Conservation (phyloP, 305 asterid species). For the Plantago rigida region DNA sequence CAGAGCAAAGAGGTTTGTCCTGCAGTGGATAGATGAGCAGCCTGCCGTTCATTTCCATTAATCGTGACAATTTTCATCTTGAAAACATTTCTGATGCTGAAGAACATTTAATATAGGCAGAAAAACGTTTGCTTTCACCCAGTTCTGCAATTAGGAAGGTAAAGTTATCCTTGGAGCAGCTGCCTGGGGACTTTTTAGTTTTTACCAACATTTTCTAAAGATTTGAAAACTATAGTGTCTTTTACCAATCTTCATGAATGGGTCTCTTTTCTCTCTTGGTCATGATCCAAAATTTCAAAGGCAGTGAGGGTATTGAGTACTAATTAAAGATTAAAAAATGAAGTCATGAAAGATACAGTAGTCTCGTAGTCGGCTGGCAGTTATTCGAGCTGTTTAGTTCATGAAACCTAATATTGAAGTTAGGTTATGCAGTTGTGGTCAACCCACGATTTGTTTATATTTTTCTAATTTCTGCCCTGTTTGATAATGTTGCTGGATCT, state of each 20-base stretch:
- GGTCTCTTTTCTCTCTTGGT: not conserved
- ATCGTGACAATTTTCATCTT: not conserved
- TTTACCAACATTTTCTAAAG: not conserved
- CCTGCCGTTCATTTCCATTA: not conserved
- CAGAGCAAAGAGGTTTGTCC: not conserved
- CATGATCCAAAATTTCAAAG: not conserved
- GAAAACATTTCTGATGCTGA: not conserved
- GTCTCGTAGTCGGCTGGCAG: not conserved
- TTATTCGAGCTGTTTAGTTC: slow-evolving; percentile 3
- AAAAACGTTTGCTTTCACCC: not conserved
- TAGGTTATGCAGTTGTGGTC: not conserved
- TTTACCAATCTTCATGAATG: no score
- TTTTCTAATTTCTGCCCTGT: not conserved
- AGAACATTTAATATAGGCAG: not conserved
- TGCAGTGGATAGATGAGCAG: not conserved
- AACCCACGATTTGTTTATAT: slow-evolving; percentile 1
- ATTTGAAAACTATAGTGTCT: no score
- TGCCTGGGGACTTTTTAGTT: not conserved
- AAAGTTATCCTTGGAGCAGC: slow-evolving; percentile 1
- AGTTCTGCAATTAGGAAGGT: not conserved
- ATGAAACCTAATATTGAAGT: no score
- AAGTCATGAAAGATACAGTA: not conserved
- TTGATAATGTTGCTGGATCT: slow-evolving; percentile 3
- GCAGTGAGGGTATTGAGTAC: not conserved
- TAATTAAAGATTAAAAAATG: not conserved